Evolutionary conservation across 495 filamentous ascomycete genomes (phyloP).

Genomic region (Thozetella sp.): DNA sequence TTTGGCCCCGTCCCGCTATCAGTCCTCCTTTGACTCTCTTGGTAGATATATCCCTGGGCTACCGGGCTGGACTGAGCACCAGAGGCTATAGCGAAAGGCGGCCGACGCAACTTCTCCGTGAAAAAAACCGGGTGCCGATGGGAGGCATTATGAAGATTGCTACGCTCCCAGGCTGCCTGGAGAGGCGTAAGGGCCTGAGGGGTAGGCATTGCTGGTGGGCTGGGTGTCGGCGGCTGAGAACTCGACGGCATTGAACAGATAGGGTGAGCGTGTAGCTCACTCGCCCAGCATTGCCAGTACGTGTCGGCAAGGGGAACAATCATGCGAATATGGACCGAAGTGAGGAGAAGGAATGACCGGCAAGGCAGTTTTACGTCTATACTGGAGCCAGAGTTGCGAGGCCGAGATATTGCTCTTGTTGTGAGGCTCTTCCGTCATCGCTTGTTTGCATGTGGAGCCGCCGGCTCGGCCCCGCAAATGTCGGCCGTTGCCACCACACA

Average conservation of each 20-base stretch:
- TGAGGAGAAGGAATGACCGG: not conserved
- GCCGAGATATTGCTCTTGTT: too few relatives aligned
- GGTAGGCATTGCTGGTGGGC: not conserved
- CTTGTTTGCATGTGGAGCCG: not conserved
- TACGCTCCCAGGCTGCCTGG: conserved; percentile 5
- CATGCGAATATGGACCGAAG: not conserved
- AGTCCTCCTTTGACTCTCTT: conserved; percentile 29
- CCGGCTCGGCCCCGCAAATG: not conserved
- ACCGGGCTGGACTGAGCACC: conserved; percentile 40
- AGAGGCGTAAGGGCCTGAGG: not conserved
- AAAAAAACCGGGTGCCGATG: conserved; percentile 62
- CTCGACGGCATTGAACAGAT: not conserved
- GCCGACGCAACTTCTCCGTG: conserved; percentile 50
- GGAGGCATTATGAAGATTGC: conserved; percentile 33
- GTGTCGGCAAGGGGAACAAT: not conserved
- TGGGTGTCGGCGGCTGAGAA: not conserved
- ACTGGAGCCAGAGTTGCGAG: too few relatives aligned
- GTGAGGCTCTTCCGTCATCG: conserved; percentile 3
- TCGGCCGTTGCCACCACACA: too few relatives aligned
- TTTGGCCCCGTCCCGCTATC: conserved; percentile 17
- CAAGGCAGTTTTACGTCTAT: too few relatives aligned
- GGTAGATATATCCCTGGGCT: conserved; percentile 55
- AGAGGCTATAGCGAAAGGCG: conserved; percentile 23
- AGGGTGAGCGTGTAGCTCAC: not conserved
- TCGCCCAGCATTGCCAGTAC: not conserved